Conservation (phyloP, 192 early-diverging fungal species). For the Phlyctochytrium bullatum region DNA sequence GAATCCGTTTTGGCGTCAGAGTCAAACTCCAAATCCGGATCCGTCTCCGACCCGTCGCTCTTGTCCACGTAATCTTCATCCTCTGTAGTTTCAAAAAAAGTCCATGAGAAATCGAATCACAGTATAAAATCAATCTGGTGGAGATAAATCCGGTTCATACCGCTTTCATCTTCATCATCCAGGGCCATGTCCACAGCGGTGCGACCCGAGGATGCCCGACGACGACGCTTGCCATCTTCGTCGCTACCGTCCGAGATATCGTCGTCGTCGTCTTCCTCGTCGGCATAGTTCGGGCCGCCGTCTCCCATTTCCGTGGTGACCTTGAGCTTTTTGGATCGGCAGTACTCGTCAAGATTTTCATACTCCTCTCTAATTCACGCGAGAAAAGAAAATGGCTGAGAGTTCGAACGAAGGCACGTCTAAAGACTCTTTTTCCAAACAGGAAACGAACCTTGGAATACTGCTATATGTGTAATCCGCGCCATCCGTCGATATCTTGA, state of each 20-base stretch:
- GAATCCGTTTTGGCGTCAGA: slow-evolving; percentile 10
- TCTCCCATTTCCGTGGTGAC: slow-evolving; percentile 33
- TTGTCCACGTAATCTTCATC: slow-evolving; percentile 30
- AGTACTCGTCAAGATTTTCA: slow-evolving; percentile 73
- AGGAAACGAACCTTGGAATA: slow-evolving; percentile 60
- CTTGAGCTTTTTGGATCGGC: slow-evolving; percentile 69
- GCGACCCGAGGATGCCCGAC: too few species aligned
- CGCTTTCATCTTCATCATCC: slow-evolving; percentile 28
- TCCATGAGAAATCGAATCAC: too few species aligned
- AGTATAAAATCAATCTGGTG: too few species aligned
- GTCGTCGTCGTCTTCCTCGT: slow-evolving; percentile 33
- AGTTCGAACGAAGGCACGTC: not conserved
- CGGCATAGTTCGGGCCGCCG: slow-evolving; percentile 38
- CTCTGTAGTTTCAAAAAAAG: slow-evolving; percentile 6
- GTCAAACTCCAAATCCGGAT: slow-evolving; percentile 24
- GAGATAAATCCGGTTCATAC: too few species aligned
- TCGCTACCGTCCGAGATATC: slow-evolving; percentile 19
- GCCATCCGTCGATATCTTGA: slow-evolving; percentile 84
- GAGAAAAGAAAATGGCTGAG: slow-evolving; percentile 3
- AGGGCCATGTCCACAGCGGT: slow-evolving; percentile 8
- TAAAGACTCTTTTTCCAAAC: not conserved
- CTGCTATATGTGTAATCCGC: slow-evolving; percentile 83
- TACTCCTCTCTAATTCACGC: slow-evolving; percentile 72
- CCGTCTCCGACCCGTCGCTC: slow-evolving; percentile 21
- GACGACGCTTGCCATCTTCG: slow-evolving; percentile 16